Evolutionary conservation across 257 asterid species (phyloP).

Genomic region (Penstemon davidsonii): DNA sequence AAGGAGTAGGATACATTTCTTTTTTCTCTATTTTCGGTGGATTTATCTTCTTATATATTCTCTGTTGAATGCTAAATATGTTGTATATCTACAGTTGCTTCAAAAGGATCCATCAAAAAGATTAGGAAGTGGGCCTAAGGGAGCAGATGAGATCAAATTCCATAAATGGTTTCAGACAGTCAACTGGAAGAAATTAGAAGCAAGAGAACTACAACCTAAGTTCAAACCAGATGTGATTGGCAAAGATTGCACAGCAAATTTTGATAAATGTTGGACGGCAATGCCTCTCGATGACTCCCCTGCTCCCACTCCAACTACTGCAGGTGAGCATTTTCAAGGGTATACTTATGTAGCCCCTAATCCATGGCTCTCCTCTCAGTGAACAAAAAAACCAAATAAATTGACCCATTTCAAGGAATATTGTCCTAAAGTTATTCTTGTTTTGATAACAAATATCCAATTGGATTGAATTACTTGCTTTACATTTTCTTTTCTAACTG

Average conservation of each 20-base stretch:
- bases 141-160: conserved; percentile 77
- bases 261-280: conserved; percentile 82
- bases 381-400: background rate
- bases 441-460: conserved; percentile 1
- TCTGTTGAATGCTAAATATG: background rate
- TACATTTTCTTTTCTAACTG: background rate
- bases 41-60: background rate
- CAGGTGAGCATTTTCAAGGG: conserved; percentile 87
- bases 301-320: conserved; percentile 72
- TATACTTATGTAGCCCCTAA: conserved; percentile 83
- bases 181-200: conserved; percentile 83
- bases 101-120: conserved; percentile 76
- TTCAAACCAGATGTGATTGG: conserved; percentile 85
- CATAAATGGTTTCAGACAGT: conserved; percentile 77
- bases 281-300: conserved; percentile 94
- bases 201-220: conserved; percentile 63
- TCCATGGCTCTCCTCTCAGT: conserved; percentile 73
- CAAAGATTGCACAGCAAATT: conserved; percentile 84
- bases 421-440: conserved; percentile 13
- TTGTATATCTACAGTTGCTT: conserved; percentile 51
- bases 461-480: background rate
- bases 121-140: conserved; percentile 77
- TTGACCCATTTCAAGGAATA: background rate
- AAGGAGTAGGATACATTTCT: conserved; percentile 55
- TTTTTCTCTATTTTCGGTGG: background rate